Evolutionary conservation across 768 basidiomycete species (phyloP), one percentile per base, ranked within the genome.

Genomic region (Tephrocybe sp.): DNA sequence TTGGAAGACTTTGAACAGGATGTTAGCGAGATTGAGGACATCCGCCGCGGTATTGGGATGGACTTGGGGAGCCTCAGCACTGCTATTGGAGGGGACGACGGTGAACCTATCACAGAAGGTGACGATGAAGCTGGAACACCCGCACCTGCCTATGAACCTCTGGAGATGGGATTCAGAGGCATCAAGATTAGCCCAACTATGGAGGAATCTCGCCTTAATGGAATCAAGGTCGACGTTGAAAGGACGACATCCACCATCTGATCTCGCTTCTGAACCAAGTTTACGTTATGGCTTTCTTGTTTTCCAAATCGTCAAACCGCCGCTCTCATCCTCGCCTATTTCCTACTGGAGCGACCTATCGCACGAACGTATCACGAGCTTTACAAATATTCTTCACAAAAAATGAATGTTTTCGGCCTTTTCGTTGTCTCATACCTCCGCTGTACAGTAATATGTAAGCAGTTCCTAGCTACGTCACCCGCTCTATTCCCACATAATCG

Each of bases 211-310:
- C 56, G 62, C 48, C 47, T 72, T 19, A 62, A 69, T 48, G 79
- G 82, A 9, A 82, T 86, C 53, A 72, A 78, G 49, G 76, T 86
- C 17, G 76, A 85, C 52, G 75, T 87, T 14, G 83, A 86, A 64
- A 83, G 80, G 65, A 74, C 74, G 39, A 80, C 78, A 19, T 71
- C 75, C 44, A 75, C 73, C 45, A 72, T 80, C 62, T 82, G 65
- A 66, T 53, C 20, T 13, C 39, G 20, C 47, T 16, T 42, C 20
- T n/a, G n/a, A n/a, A 33, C 32, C 31, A 35, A 46, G 51, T 49
- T 20, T 49, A 34, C 43, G 17, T 36, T 36, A 5, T 26, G 26
- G 26, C 26, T 56, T 52, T 54, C 53, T 53, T 59, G 57, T 47
- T 56, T 60, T 54, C 26, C 34, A 34, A 31, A 41, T 48, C 26